Conservation (phyloP, 2,329 filamentous ascomycete species). For the Cercospora nicotianae region DNA sequence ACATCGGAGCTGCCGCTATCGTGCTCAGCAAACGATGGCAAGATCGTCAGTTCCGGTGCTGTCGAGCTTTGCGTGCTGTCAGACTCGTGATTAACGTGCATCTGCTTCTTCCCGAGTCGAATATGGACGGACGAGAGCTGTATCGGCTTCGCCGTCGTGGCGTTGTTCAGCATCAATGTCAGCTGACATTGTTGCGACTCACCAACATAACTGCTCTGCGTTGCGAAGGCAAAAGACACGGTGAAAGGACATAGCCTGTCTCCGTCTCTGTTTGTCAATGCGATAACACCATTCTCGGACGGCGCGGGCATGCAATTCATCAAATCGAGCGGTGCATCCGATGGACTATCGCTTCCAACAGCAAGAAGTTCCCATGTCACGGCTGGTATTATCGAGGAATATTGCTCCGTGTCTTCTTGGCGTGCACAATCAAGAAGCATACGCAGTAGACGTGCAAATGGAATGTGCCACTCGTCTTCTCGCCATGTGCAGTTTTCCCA, state of each 20-base stretch:
- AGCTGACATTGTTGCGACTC: slow-evolving; percentile 60
- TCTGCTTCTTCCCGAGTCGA: slow-evolving; percentile 21
- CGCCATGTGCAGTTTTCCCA: slow-evolving; percentile 62
- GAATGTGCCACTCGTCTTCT: slow-evolving; percentile 58
- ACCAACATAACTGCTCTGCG: slow-evolving; percentile 59
- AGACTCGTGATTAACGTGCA: slow-evolving; percentile 17
- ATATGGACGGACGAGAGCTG: slow-evolving; percentile 26
- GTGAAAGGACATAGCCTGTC: slow-evolving; percentile 44
- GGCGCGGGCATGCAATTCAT: slow-evolving; percentile 24
- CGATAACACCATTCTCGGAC: slow-evolving; percentile 16
- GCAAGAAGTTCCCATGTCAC: slow-evolving; percentile 59
- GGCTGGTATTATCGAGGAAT: slow-evolving; percentile 52
- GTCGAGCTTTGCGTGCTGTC: not conserved
- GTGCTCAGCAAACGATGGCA: slow-evolving; percentile 15
- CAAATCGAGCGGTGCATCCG: slow-evolving; percentile 17
- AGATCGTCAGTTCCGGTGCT: not conserved
- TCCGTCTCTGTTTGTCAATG: slow-evolving; percentile 25
- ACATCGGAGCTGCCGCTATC: slow-evolving; percentile 20
- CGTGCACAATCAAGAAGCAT: slow-evolving; percentile 54
- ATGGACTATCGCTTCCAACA: slow-evolving; percentile 11
- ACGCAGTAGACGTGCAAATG: slow-evolving; percentile 56
- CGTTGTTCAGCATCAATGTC: slow-evolving; percentile 50
- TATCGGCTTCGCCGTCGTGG: slow-evolving; percentile 21
- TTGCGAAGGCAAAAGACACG: slow-evolving; percentile 55
- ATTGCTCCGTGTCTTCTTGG: slow-evolving; percentile 36